Percentiles rank a stretch among this genome's conserved stretches.
Conservation (phyloP, 345 rosid genomes). For the Trapa incisa region DNA sequence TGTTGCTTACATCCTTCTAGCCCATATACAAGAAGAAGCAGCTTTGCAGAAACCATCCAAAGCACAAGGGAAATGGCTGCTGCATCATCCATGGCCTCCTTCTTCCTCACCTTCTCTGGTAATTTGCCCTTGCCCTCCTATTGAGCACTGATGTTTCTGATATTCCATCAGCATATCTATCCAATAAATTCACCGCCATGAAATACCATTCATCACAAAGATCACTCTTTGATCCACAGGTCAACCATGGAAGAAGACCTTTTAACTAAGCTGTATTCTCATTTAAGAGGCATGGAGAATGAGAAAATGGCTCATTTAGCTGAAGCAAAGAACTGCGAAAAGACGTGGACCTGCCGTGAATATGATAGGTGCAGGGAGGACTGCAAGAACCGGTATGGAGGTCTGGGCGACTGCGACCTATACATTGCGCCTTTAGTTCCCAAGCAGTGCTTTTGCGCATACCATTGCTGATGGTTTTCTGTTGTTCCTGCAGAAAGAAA, state of each 20-base stretch:
- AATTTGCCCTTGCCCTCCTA: not conserved
- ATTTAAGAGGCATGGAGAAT: not conserved
- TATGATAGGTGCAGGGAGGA: constrained; percentile 20
- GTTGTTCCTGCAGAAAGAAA: not conserved
- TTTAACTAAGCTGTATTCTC: not conserved
- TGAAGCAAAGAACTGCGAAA: constrained; percentile 25
- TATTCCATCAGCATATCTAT: not conserved
- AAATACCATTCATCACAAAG: too few species aligned
- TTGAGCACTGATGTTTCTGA: not conserved
- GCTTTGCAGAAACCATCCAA: too few species aligned
- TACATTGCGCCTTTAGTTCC: constrained; percentile 23
- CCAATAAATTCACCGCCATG: not conserved
- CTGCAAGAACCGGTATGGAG: constrained; percentile 18
- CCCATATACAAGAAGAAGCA: not conserved
- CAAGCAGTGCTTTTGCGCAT: constrained; percentile 28
- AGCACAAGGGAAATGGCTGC: not conserved
- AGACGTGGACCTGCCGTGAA: constrained; percentile 24
- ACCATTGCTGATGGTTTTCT: constrained; percentile 10
- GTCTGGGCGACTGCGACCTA: constrained; percentile 20
- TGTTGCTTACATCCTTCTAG: not conserved
- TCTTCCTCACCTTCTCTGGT: constrained; percentile 13
- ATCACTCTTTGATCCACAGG: too few species aligned
- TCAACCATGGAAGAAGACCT: too few species aligned
- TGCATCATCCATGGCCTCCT: not conserved
- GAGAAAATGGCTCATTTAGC: constrained; percentile 3